Conservation (phyloP, 2,329 filamentous ascomycete species). For the Teratosphaeria destructans region DNA sequence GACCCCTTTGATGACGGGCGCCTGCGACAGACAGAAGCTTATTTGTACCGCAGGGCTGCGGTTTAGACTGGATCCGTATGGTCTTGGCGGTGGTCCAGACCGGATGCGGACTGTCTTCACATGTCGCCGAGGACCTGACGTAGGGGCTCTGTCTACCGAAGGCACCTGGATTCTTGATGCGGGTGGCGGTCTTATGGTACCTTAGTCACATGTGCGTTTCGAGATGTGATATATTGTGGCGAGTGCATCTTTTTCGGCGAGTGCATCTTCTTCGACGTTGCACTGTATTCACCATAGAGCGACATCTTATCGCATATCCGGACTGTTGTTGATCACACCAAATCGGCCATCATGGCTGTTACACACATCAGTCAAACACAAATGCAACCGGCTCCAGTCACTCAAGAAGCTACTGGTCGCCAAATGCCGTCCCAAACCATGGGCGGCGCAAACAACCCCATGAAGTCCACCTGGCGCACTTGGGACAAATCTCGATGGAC, state of each 20-base stretch:
- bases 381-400: not conserved
- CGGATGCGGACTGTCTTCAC: not conserved
- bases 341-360: not conserved
- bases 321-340: not conserved
- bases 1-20: not conserved
- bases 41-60: not conserved
- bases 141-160: not conserved
- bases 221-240: not conserved
- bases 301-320: not conserved
- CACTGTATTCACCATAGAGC: no score
- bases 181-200: not conserved
- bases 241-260: not conserved
- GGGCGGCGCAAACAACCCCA: not conserved
- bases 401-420: not conserved
- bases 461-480: not conserved
- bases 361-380: not conserved
- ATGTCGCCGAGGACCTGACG: not conserved
- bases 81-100: not conserved
- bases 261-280: no score
- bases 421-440: not conserved
- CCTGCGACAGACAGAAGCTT: not conserved
- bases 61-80: not conserved
- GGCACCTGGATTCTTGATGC: not conserved
- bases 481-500: not conserved
- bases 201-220: not conserved